Percentiles rank a stretch among this genome's conserved stretches.
phyloP scores from a whole-genome alignment of 371 early-diverging fungal species.

The Rhizopus delemar region DNA sequence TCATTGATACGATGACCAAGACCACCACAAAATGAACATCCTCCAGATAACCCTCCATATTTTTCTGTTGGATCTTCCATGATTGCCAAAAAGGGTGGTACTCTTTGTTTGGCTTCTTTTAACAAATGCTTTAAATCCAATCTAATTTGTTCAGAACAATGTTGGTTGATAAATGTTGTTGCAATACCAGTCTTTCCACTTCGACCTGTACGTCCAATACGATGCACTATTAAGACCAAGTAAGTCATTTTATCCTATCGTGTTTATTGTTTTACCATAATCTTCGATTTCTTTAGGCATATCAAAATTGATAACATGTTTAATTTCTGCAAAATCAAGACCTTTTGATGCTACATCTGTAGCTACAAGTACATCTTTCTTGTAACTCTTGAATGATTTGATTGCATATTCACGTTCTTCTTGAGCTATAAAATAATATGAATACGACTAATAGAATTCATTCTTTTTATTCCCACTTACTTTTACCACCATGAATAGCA shows the following conservation, averaged over 20 bases:
- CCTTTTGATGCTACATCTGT: constrained; percentile 95
- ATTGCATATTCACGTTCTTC: constrained; percentile 85
- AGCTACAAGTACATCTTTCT: constrained; percentile 88
- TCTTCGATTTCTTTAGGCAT: constrained; percentile 98
- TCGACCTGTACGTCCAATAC: constrained; percentile 99
- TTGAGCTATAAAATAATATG: constrained; percentile 51
- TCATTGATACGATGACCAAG: constrained; percentile 91
- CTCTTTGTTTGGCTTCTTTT: constrained; percentile 89
- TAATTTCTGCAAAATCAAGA: constrained; percentile 90
- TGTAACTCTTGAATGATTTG: constrained; percentile 74
- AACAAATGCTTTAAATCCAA: constrained; percentile 92
- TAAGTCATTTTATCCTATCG: not conserved
- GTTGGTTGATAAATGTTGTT: constrained; percentile 93
- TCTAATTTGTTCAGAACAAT: constrained; percentile 84
- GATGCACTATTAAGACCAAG: constrained; percentile 62
- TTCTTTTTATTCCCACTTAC: constrained; percentile 42
- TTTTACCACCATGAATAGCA: constrained; percentile 95
- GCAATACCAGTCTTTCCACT: constrained; percentile 95
- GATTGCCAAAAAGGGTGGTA: constrained; percentile 85
- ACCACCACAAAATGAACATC: constrained; percentile 94
- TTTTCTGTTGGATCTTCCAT: constrained; percentile 88
- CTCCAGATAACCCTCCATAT: constrained; percentile 72
- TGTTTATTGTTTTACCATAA: constrained; percentile 59
- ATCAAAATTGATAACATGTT: constrained; percentile 93
- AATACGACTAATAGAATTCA: not conserved